Evolutionary conservation across 73 alveolate genomes (phyloP).

Genomic region (Paramecium sonneborni): DNA sequence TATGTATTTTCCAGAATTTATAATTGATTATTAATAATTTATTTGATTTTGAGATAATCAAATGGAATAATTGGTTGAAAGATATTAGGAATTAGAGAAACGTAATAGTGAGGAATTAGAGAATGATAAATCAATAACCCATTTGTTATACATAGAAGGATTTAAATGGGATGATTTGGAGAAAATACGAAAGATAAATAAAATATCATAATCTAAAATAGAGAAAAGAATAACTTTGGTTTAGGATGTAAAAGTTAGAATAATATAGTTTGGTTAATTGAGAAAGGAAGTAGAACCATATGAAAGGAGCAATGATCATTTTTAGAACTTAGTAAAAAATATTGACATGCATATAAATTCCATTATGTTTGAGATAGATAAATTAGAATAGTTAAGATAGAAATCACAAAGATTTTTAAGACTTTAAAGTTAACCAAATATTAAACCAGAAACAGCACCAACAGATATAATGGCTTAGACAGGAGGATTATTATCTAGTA

Average conservation of each 20-base stretch:
- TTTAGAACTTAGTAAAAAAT: background rate
- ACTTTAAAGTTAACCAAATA: background rate
- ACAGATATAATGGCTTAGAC: background rate
- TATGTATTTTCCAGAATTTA: background rate
- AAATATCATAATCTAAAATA: background rate
- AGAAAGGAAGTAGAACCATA: background rate
- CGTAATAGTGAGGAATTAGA: background rate
- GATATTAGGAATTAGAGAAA: background rate
- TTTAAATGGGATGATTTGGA: slow-evolving; percentile 6
- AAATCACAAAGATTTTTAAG: background rate
- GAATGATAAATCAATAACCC: background rate
- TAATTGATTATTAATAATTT: background rate
- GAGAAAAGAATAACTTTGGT: background rate
- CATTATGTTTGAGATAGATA: slow-evolving; percentile 38
- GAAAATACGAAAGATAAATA: background rate
- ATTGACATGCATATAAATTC: slow-evolving; percentile 48
- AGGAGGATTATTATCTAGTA: background rate
- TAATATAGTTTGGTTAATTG: background rate
- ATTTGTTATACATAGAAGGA: background rate
- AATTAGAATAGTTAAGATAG: slow-evolving; percentile 5
- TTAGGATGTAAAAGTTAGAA: background rate
- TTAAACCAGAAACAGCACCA: slow-evolving; percentile 12
- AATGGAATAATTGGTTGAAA: slow-evolving; percentile 16
- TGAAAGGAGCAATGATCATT: background rate
- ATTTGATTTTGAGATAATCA: background rate